phyloP scores from a whole-genome alignment of 352 stramenopile genomes.

The Globisporangium takayamanum region DNA sequence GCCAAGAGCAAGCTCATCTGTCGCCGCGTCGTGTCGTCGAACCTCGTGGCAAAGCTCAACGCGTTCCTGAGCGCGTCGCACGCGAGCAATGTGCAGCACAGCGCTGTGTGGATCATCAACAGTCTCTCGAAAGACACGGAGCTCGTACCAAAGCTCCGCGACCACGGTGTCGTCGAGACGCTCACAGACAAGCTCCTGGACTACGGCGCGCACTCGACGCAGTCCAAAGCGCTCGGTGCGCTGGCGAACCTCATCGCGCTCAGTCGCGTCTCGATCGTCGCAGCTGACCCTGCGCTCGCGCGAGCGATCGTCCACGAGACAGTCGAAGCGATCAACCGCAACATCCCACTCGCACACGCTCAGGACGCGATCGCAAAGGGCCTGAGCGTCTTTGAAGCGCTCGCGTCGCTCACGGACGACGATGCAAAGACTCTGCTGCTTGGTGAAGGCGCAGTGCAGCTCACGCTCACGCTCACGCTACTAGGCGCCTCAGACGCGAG shows the following conservation, averaged over 20 bases:
- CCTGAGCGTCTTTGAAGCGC: constrained; percentile 39
- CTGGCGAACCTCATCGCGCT: constrained; percentile 23
- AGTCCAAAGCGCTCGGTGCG: constrained; percentile 38
- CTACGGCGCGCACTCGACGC: constrained; percentile 31
- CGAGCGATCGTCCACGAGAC: constrained; percentile 16
- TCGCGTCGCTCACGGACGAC: constrained; percentile 26
- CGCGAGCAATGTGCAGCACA: constrained; percentile 28
- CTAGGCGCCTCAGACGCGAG: constrained; percentile 27
- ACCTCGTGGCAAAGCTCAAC: constrained; percentile 50
- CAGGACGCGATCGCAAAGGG: constrained; percentile 33
- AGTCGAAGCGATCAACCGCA: constrained; percentile 30
- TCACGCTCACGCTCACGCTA: constrained; percentile 24
- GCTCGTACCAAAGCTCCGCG: constrained; percentile 51
- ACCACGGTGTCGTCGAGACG: constrained; percentile 42
- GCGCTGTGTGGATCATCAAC: constrained; percentile 44
- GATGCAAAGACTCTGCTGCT: constrained; percentile 31
- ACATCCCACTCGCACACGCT: constrained; percentile 23
- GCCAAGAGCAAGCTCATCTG: constrained; percentile 38
- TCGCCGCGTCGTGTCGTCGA: constrained; percentile 52
- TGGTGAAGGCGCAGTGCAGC: constrained; percentile 27
- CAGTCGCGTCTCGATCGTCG: constrained; percentile 2
- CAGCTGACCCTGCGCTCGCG: constrained; percentile 11
- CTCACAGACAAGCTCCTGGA: constrained; percentile 27
- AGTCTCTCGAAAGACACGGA: constrained; percentile 60
- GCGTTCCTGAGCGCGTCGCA: constrained; percentile 18